A percentile compares a stretch with the other conserved stretches of the same genome.
Conservation (phyloP, 208 protist genomes). For the Trypanosomatidae sp. region DNA sequence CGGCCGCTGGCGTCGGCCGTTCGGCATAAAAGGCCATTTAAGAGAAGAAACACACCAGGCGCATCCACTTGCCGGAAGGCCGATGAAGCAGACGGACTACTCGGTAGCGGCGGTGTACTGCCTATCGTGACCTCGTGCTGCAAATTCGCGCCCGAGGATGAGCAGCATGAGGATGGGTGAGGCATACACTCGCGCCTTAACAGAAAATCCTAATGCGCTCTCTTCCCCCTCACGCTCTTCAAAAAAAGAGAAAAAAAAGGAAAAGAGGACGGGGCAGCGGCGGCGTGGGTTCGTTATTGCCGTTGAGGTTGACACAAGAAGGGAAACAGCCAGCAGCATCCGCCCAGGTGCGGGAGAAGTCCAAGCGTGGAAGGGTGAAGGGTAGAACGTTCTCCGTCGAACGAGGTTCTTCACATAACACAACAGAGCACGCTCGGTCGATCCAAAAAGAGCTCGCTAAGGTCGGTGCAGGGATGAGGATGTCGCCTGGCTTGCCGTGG, state of each 20-base stretch:
- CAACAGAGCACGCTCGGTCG: neutral
- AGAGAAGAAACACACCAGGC: constrained; percentile 44
- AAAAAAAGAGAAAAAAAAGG: neutral
- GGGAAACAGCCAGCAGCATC: neutral
- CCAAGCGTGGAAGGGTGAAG: neutral
- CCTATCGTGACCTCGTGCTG: neutral
- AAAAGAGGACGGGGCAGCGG: neutral
- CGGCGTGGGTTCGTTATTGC: neutral
- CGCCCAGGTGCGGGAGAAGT: neutral
- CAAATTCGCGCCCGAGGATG: neutral
- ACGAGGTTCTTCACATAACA: neutral
- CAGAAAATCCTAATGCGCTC: neutral
- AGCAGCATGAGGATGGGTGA: neutral
- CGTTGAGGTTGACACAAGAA: neutral
- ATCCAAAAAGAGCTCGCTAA: too few species aligned
- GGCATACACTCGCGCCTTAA: neutral
- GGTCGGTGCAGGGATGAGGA: neutral
- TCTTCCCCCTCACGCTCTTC: neutral
- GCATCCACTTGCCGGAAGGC: neutral
- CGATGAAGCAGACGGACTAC: neutral
- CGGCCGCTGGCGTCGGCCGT: constrained; percentile 43
- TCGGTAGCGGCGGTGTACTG: neutral
- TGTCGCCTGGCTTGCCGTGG: neutral
- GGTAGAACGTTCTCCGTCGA: too few species aligned
- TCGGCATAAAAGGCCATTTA: constrained; percentile 75